Base-by-base conservation (phyloP, 208 protist species). In the Leishmania gerbilli region DNA sequence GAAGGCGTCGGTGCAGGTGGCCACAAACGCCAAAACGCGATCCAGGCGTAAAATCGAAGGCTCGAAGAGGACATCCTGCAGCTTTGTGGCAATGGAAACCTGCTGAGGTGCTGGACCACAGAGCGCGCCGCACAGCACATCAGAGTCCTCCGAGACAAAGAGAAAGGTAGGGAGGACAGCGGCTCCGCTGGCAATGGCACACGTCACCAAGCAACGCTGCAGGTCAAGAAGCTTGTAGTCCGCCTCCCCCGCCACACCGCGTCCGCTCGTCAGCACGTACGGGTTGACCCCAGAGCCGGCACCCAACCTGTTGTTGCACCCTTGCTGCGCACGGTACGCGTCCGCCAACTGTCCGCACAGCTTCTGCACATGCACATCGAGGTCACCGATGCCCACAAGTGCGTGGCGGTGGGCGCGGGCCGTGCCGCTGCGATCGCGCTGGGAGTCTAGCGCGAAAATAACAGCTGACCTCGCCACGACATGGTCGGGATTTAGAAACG, bases 161-260 rank as follows among this genome's bases (percentile, higher is more conserved):
- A 95, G 92, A 76, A 97, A 95, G 8, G 69, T 87, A 2, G 94
- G 94, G 3, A 93, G 42, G 24, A 8, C 19, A 19, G 77, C 74
- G 4, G 84, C 79, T 1, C 72, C 75, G 24, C 49, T 55, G 6
- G 84, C 76, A 24, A 89, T 11, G 31, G 90, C 81, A 42, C 81
- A 72, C 27, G 80, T 85, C 17, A 93, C 78, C 58, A 97, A 62
- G 15, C 40, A 69, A 17, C 94, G 87, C 64, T 97, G 94, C 51
- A 96, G 74, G 71, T 95, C 90, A 2, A 97, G 85, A 42, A 97
- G 83, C 83, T 97, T 97, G 89, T 96, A 97, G 71, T 97, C 94
- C 27, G 90, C 94, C 79, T 97, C 94, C n/a, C 94, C 94, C 3
- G 90, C 90, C 31, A 97, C 92, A 9, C 90, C 82, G 2, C 94